Conservation (phyloP, 345 rosid species). For the Mercurialis annua region DNA sequence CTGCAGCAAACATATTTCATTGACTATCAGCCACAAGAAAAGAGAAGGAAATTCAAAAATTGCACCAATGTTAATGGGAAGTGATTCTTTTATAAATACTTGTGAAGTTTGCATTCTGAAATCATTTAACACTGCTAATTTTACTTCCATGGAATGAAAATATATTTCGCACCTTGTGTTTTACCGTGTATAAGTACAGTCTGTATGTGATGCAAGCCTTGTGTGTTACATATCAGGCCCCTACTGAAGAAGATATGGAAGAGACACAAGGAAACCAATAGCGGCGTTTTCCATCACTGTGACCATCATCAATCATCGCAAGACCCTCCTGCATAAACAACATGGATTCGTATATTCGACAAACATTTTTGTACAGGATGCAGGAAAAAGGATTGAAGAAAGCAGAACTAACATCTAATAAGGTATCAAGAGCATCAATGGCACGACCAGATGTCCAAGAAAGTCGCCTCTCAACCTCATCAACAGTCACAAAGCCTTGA, state of each 20-base stretch:
- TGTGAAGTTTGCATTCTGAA: background rate
- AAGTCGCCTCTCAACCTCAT: slow-evolving; percentile 66
- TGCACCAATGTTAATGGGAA: background rate
- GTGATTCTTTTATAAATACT: background rate
- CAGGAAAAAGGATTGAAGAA: background rate
- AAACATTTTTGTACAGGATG: background rate
- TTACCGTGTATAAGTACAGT: background rate
- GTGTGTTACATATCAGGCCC: slow-evolving; percentile 31
- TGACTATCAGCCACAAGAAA: too few relatives aligned
- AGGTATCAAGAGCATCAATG: slow-evolving; percentile 66
- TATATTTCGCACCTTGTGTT: background rate
- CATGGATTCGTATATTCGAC: slow-evolving; percentile 25
- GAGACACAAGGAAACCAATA: slow-evolving; percentile 92
- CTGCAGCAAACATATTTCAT: too few relatives aligned
- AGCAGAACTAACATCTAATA: slow-evolving; percentile 51
- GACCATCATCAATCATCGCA: slow-evolving; percentile 82
- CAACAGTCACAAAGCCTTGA: slow-evolving; percentile 85
- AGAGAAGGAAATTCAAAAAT: background rate
- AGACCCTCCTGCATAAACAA: slow-evolving; percentile 64
- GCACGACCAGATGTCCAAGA: slow-evolving; percentile 90
- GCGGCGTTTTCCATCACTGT: slow-evolving; percentile 58
- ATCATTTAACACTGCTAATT: background rate
- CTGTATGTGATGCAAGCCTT: background rate
- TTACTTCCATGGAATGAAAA: background rate
- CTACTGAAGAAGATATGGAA: slow-evolving; percentile 48